Conservation (phyloP, 139 green algal species). For the Chlamydomonas incerta region DNA sequence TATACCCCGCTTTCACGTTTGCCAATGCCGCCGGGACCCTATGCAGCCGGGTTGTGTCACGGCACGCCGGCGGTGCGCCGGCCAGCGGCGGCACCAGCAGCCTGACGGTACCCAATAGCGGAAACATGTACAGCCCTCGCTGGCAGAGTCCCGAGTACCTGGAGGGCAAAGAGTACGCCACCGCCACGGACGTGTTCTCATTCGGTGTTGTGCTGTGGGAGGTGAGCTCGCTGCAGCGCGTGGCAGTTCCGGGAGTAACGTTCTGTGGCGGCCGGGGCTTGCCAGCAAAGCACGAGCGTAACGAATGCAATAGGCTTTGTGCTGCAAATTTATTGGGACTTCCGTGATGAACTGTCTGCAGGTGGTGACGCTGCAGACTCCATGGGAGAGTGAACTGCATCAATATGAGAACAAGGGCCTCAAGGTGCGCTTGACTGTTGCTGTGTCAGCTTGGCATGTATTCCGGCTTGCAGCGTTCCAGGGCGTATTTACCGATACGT, state of each 20-base stretch:
- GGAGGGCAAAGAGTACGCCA: slow-evolving; percentile 29
- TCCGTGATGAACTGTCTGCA: neutral
- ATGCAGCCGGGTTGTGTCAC: neutral
- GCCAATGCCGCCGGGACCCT: too few species aligned
- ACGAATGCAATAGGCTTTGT: too few species aligned
- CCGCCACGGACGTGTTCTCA: neutral
- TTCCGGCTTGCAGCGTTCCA: too few species aligned
- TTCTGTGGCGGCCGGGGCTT: too few species aligned
- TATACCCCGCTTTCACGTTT: too few species aligned
- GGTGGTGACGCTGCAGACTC: slow-evolving; percentile 32
- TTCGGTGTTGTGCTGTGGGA: slow-evolving; percentile 33
- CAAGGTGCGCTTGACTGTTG: too few species aligned
- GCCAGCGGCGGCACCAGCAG: neutral
- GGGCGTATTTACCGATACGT: too few species aligned
- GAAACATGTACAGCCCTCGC: slow-evolving; percentile 29
- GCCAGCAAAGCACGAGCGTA: too few species aligned
- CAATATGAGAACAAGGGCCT: neutral
- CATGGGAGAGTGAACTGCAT: slow-evolving; percentile 4
- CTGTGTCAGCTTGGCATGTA: too few species aligned
- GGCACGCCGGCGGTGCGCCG: neutral
- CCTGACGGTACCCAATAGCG: slow-evolving; percentile 25
- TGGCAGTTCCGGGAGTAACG: too few species aligned
- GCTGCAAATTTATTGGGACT: too few species aligned
- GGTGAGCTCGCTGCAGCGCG: too few species aligned
- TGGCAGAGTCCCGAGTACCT: slow-evolving; percentile 67